phyloP scores from a whole-genome alignment of 495 filamentous ascomycete species.

The Friedmanniomyces endolithicus region DNA sequence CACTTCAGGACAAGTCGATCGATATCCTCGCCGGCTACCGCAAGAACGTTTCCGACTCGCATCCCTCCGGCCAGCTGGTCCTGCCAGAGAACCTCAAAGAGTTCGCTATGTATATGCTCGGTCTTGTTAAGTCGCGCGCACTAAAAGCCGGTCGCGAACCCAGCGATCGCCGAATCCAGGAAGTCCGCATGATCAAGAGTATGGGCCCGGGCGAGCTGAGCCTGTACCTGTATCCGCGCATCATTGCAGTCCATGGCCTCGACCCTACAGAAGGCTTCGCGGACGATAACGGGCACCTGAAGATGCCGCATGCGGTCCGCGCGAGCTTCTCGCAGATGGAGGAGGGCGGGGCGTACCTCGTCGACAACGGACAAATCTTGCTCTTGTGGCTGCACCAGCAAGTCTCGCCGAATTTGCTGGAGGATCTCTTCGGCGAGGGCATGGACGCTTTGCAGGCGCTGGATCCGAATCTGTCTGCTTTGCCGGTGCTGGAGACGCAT shows the following conservation, averaged over 20 bases:
- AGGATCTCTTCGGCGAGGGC: constrained; percentile 78
- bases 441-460: constrained; percentile 58
- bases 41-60: constrained; percentile 73
- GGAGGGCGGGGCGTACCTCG: constrained; percentile 88
- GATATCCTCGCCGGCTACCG: constrained; percentile 90
- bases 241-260: constrained; percentile 84
- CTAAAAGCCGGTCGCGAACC: constrained; percentile 88
- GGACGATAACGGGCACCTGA: constrained; percentile 73
- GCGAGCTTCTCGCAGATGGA: constrained; percentile 84
- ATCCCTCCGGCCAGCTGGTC: constrained; percentile 86
- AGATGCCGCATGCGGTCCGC: constrained; percentile 47
- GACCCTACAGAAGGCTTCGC: constrained; percentile 63
- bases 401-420: constrained; percentile 67
- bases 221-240: constrained; percentile 88
- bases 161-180: constrained; percentile 81
- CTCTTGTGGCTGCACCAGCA: constrained; percentile 79
- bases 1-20: constrained; percentile 80
- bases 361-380: constrained; percentile 90
- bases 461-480: constrained; percentile 59
- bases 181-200: constrained; percentile 76
- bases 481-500: constrained; percentile 76
- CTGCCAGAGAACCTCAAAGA: constrained; percentile 94
- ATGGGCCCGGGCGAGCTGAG: constrained; percentile 78
- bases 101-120: constrained; percentile 94
- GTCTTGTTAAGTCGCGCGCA: constrained; percentile 77